Evolutionary conservation across 352 stramenopile species (phyloP).

Genomic region (Globisporangium spiculum): DNA sequence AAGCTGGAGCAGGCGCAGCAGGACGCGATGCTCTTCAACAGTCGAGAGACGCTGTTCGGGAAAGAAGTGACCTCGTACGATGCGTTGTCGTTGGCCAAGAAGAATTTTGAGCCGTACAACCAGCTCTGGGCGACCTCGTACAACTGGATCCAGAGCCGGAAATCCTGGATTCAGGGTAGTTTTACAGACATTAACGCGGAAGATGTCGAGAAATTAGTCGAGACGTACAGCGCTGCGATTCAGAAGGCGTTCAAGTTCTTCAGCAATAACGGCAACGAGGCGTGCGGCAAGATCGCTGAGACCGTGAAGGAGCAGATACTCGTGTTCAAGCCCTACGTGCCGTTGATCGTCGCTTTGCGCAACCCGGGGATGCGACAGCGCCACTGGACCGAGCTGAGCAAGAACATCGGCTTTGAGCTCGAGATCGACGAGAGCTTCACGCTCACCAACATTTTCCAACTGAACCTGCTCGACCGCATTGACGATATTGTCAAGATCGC

Average conservation of each 20-base stretch:
- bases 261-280: conserved; percentile 81
- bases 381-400: conserved; percentile 92
- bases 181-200: conserved; percentile 92
- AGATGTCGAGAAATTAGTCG: conserved; percentile 89
- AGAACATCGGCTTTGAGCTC: conserved; percentile 79
- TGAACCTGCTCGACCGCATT: conserved; percentile 83
- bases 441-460: conserved; percentile 80
- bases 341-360: conserved; percentile 87
- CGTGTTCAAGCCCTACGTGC: conserved; percentile 92
- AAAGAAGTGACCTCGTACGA: conserved; percentile 90
- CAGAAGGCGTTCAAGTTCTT: conserved; percentile 94
- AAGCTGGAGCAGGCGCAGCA: conserved; percentile 89
- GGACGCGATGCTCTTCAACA: conserved; percentile 92
- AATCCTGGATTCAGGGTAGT: conserved; percentile 89
- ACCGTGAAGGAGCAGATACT: conserved; percentile 92
- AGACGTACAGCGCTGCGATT: conserved; percentile 82
- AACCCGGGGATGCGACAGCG: conserved; percentile 92
- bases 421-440: conserved; percentile 89
- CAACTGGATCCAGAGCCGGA: conserved; percentile 90
- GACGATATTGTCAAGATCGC: conserved; percentile 91
- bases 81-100: conserved; percentile 79
- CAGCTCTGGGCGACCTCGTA: conserved; percentile 90
- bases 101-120: conserved; percentile 94
- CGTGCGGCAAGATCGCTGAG: conserved; percentile 87
- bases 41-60: conserved; percentile 88